phyloP scores from a whole-genome alignment of 148 eudicot species.

The Persicaria tinctoria region DNA sequence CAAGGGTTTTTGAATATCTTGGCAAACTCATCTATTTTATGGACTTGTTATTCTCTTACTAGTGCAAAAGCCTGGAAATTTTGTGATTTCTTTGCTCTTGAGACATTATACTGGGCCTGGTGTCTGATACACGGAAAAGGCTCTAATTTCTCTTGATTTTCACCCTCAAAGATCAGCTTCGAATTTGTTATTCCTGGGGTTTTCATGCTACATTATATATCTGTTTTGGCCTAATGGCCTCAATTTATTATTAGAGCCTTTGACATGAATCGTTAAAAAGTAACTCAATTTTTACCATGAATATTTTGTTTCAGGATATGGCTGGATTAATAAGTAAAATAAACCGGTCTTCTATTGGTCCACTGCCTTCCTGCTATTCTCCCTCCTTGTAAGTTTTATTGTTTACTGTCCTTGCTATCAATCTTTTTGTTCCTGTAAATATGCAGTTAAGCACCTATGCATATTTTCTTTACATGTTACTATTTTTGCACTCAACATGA shows the following conservation, averaged over 20 bases:
- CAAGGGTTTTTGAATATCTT: not conserved
- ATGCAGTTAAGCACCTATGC: not conserved
- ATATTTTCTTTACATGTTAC: not conserved
- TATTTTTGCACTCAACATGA: not conserved
- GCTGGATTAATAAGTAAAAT: conserved; percentile 97
- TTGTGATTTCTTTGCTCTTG: no score
- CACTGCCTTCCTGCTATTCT: conserved; percentile 92
- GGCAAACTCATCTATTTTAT: not conserved
- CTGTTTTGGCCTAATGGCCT: conserved; percentile 4
- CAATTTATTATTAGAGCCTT: not conserved
- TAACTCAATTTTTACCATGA: conserved; percentile 4
- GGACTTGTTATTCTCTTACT: not conserved
- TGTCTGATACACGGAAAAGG: not conserved
- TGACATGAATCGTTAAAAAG: not conserved
- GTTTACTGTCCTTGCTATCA: not conserved
- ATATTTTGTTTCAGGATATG: conserved; percentile 71
- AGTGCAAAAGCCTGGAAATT: not conserved
- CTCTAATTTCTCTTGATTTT: not conserved
- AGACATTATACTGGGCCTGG: no score
- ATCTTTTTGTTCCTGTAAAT: not conserved
- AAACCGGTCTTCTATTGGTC: conserved; percentile 93
- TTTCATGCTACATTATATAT: not conserved
- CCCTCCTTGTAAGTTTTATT: conserved; percentile 71
- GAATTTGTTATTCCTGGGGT: not conserved
- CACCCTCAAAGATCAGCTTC: not conserved